A percentile compares a stretch with the other conserved stretches of the same genome.
Evolutionary conservation across 108 stramenopile species (phyloP).

Genomic region (Poteriospumella lacustris): DNA sequence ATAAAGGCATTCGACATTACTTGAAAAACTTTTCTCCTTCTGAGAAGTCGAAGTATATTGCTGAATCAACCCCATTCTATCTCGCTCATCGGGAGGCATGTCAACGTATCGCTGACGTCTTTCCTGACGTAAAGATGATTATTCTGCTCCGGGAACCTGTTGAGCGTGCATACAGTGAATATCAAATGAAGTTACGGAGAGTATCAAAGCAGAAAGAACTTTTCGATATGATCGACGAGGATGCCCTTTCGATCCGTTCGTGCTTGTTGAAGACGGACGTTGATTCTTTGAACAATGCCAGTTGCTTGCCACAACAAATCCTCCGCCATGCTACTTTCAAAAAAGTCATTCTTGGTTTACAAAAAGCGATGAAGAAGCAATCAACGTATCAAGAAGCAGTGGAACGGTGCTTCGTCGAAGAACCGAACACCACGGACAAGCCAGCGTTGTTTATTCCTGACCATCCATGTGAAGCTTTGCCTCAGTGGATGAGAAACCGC

Average conservation of each 20-base stretch:
- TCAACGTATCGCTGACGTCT: neutral
- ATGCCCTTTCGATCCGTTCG: neutral
- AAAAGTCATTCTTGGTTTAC: no score
- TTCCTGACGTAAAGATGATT: slow-evolving; percentile 31
- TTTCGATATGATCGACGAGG: neutral
- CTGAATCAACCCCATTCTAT: neutral
- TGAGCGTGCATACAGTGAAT: slow-evolving; percentile 50
- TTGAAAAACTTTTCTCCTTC: neutral
- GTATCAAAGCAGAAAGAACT: neutral
- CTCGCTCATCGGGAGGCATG: neutral
- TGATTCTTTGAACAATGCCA: no score
- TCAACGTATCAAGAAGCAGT: no score
- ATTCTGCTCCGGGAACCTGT: slow-evolving; percentile 49
- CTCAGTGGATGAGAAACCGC: no score
- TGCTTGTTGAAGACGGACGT: neutral
- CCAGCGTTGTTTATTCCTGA: no score
- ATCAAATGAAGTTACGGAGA: slow-evolving; percentile 49
- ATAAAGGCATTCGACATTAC: neutral
- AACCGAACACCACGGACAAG: no score
- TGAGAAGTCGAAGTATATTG: slow-evolving; percentile 1
- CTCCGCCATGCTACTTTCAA: no score
- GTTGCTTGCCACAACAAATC: no score
- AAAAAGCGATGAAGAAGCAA: no score
- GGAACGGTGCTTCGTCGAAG: no score
- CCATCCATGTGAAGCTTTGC: no score